Evolutionary conservation across 176 grass and related monocot genomes (phyloP), one percentile per base, ranked within the genome.

Genomic region (sorghum (Sorghum bicolor)): DNA sequence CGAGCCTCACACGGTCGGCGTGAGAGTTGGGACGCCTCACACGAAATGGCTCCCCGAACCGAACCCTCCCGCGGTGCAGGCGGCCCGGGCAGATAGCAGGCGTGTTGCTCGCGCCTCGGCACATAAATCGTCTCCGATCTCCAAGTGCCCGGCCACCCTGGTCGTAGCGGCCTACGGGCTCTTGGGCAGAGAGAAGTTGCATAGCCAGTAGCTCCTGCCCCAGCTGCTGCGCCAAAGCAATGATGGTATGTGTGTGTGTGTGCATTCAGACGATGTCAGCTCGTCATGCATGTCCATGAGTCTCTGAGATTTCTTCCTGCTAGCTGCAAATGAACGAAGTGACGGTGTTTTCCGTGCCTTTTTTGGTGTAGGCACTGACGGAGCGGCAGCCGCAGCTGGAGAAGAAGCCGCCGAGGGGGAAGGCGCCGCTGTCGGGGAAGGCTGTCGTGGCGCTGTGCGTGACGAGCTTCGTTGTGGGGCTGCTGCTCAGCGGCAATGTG

Each of bases 371-470:
- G 96, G 80, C 91, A 43, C 34, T 6, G 37, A 47, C 78, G 68
- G 94, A 93, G 78, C 76, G 86, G 33, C 87, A 91, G 87, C 88
- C 87, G 67, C 89, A 97, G 79, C 81, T 70, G 86, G 89, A 94
- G 89, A 94, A 94, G 91, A 91, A 89, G 80, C 22, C 20, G 44
- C 45, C 45, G 15, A n/a, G 58, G 3, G 58, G 58, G 24, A 62
- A 0, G 58, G 24, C 58, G 58, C 24, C 58, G 24, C 58, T 62
- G 58, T 62, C 58, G 10, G 24, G 58, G 58, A 62, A 61, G 58
- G 22, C 58, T 24, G 24, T 62, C 9, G 24, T 10, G 58, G 58
- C 53, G 53, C 53, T 57, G 20, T 57, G 53, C 53, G 53, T 57
- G 53, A 57, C 58, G 58, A 62, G 58, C 58, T 62, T 62, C 58